Base-by-base conservation (phyloP, 139 green algal genomes). In the Micractinium conductrix region DNA sequence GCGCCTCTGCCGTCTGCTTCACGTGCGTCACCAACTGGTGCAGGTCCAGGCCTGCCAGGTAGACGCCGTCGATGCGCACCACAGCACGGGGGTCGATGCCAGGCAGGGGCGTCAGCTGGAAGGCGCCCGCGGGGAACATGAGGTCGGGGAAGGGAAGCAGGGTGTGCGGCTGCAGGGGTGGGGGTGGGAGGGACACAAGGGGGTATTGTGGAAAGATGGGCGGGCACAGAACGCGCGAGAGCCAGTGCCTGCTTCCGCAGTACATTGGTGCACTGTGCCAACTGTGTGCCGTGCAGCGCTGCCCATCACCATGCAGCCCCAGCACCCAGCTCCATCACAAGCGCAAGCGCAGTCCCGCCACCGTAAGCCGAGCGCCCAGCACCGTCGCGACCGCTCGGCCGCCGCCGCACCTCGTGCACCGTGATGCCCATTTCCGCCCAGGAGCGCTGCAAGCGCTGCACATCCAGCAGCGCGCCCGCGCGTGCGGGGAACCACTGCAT, bases 401-500 rank as follows among this genome's bases (percentile, higher is more conserved):
- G n/a, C n/a, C n/a, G 17, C 50, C 33, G 19, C 38, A 71, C 55
- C 76, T 58, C 35, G 26, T 42, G n/a, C 58, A 92, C 80, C 33
- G 26, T 75, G 43, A 92, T 33, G 16, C 89, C 89, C 37, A 79
- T 50, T 1, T 16, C 38, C 4, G 67, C 53, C 89, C 89, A 92
- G 22, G 69, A 69, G 2, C 81, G 63, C 16, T 84, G 75, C n/a
- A 93, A 78, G 33, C 82, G 78, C 28, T 92, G 87, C 42, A 93
- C 90, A 67, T 95, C 80, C 69, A 95, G 85, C 80, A 95, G 81
- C 9, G 79, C 74, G 14, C 84, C 85, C 14, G 88, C 50, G 5
- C 84, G 81, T 4, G 87, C 79, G 10, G 90, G 83, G 0, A 87
- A 91, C 92, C 92, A 95, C 62, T 78, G 84, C 45, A 95, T 89